These are phyloP conservation scores for Ophiostoma ips DNA, from an alignment of 2,329 filamentous ascomycete genomes.

Conservation along the genomic window DNA sequence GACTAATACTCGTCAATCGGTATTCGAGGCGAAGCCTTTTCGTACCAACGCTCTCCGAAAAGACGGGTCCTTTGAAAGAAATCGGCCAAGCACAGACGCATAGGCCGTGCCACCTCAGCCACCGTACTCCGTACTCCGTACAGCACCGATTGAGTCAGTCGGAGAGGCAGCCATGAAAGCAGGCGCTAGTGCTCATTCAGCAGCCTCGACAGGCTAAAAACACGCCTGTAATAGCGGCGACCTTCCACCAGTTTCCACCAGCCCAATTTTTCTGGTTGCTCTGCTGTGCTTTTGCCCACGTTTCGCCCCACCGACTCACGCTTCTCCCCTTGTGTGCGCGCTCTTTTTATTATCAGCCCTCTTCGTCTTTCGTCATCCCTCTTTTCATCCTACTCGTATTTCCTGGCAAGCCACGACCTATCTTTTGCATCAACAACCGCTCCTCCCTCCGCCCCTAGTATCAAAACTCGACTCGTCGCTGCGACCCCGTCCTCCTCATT, in stretches of 20 bases:
- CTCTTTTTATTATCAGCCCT: background rate
- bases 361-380: background rate
- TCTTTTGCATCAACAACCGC: background rate
- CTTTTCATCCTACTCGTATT: background rate
- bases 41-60: too few species aligned
- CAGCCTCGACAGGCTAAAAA: background rate
- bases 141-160: background rate
- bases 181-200: background rate
- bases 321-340: background rate
- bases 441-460: too few species aligned
- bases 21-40: too few species aligned
- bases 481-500: too few species aligned
- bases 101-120: slow-evolving; percentile 1
- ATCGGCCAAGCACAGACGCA: too few species aligned
- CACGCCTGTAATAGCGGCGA: background rate
- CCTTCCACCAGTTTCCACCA: slow-evolving; percentile 11
- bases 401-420: too few species aligned
- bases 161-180: background rate
- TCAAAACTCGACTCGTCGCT: background rate
- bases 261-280: slow-evolving; percentile 1
- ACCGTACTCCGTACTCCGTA: background rate
- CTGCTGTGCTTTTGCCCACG: background rate
- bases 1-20: too few species aligned
- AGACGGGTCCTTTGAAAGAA: too few species aligned
- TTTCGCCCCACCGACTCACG: background rate